These are phyloP conservation scores for Rosellinia necatrix DNA, from an alignment of 2,329 filamentous ascomycete genomes.

Conservation along the genomic window DNA sequence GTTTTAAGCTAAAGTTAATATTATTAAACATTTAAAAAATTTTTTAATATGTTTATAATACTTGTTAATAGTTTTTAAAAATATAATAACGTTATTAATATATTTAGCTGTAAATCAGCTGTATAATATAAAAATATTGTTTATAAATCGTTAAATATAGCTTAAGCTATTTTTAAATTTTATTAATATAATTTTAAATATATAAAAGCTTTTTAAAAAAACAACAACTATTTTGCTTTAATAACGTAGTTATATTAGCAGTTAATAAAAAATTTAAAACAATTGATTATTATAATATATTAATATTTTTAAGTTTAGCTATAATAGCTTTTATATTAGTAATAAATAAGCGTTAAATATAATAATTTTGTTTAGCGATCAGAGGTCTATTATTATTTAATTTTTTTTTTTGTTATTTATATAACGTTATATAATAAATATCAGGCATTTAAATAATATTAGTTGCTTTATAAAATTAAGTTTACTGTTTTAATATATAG, in stretches of 20 bases:
- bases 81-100: not conserved
- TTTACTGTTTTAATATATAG: not conserved
- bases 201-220: not conserved
- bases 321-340: not conserved
- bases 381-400: not conserved
- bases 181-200: not conserved
- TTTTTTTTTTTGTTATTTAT: not conserved
- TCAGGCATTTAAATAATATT: not conserved
- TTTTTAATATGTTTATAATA: not conserved
- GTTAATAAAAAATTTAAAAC: not conserved
- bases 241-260: not conserved
- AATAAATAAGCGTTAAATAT: not conserved
- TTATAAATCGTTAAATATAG: not conserved
- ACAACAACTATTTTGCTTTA: not conserved
- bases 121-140: not conserved
- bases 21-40: not conserved
- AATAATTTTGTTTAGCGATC: not conserved
- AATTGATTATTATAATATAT: not conserved
- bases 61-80: not conserved
- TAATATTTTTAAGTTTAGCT: not conserved
- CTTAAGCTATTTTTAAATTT: not conserved
- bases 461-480: not conserved
- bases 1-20: not conserved
- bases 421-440: not conserved
- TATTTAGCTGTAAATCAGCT: not conserved